Percentiles rank a stretch among this genome's conserved stretches.
phyloP scores from a whole-genome alignment of 2,329 filamentous ascomycete species.

The Massarina eburnea region DNA sequence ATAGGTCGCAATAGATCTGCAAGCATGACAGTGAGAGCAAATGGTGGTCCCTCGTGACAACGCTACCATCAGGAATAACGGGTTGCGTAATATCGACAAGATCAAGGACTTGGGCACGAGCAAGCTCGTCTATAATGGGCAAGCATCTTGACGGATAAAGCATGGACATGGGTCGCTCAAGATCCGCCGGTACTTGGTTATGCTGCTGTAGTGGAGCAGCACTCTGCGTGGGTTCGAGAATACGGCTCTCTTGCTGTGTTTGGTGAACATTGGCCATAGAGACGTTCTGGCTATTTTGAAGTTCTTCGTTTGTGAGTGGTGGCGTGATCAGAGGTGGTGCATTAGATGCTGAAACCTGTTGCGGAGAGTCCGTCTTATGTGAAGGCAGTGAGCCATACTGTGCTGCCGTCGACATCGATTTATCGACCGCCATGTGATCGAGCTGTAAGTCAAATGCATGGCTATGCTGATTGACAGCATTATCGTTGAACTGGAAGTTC shows the following conservation, averaged over 20 bases:
- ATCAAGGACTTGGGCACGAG: slow-evolving; percentile 50
- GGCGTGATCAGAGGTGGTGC: slow-evolving; percentile 19
- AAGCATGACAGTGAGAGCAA: slow-evolving; percentile 55
- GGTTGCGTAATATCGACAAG: slow-evolving; percentile 55
- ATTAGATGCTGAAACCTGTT: slow-evolving; percentile 16
- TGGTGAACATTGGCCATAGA: neutral
- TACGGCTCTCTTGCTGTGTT: neutral
- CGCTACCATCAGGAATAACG: slow-evolving; percentile 50
- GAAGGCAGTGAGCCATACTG: slow-evolving; percentile 26
- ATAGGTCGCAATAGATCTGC: slow-evolving; percentile 61
- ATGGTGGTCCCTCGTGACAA: slow-evolving; percentile 53
- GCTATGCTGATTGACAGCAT: slow-evolving; percentile 18
- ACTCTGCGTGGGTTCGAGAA: neutral
- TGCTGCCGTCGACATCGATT: slow-evolving; percentile 19
- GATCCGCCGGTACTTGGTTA: slow-evolving; percentile 7
- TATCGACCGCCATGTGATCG: slow-evolving; percentile 25
- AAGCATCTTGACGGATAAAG: slow-evolving; percentile 33
- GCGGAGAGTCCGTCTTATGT: slow-evolving; percentile 24
- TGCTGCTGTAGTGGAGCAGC: neutral
- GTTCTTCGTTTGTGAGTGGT: slow-evolving; percentile 17
- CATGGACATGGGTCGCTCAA: slow-evolving; percentile 40
- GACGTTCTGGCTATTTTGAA: neutral
- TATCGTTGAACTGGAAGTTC: slow-evolving; percentile 20
- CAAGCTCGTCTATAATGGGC: slow-evolving; percentile 45
- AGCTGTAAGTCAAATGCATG: slow-evolving; percentile 28